A percentile compares a stretch with the other conserved stretches of the same genome.
Evolutionary conservation across 108 stramenopile species (phyloP).

Genomic region (Fragilaria crotonensis): DNA sequence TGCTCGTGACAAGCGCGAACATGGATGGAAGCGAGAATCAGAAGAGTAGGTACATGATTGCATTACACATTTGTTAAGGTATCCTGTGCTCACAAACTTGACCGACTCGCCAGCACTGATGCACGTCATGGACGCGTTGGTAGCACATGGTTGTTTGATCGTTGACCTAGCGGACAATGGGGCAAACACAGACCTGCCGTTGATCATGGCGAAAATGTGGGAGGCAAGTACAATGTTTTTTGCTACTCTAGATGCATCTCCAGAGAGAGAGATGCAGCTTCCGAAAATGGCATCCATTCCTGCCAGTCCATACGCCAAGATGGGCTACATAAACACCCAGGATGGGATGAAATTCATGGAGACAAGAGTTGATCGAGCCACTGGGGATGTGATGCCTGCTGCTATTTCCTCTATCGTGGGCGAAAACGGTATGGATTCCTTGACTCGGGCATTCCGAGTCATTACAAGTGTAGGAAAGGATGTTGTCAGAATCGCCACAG

Average conservation of each 20-base stretch:
- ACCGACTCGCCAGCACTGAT: conserved; percentile 22
- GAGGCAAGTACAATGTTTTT: conserved; percentile 43
- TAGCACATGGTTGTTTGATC: conserved; percentile 68
- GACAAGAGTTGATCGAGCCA: conserved; percentile 42
- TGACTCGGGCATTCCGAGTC: conserved; percentile 47
- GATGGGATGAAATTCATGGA: conserved; percentile 73
- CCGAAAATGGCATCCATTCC: conserved; percentile 46
- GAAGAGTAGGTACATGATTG: conserved; percentile 33
- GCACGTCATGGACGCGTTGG: conserved; percentile 85
- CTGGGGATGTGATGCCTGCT: conserved; percentile 42
- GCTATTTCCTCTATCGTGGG: conserved; percentile 39
- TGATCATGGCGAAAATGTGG: conserved; percentile 61
- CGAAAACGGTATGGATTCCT: conserved; percentile 27
- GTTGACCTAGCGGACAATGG: conserved; percentile 78
- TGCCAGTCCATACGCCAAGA: conserved; percentile 58
- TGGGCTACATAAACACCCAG: conserved; percentile 54
- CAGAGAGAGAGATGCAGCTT: conserved; percentile 4
- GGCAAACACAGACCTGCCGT: conserved; percentile 30
- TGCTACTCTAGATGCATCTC: conserved; percentile 13
- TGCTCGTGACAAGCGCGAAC: conserved; percentile 30
- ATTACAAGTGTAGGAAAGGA: conserved; percentile 60
- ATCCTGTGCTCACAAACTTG: too few relatives aligned
- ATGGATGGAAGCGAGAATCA: conserved; percentile 54
- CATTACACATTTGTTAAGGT: not conserved
- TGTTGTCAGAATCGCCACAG: conserved; percentile 61